Conservation (phyloP, 1,284 basidiomycete genomes). For the Volvariella volvacea region DNA sequence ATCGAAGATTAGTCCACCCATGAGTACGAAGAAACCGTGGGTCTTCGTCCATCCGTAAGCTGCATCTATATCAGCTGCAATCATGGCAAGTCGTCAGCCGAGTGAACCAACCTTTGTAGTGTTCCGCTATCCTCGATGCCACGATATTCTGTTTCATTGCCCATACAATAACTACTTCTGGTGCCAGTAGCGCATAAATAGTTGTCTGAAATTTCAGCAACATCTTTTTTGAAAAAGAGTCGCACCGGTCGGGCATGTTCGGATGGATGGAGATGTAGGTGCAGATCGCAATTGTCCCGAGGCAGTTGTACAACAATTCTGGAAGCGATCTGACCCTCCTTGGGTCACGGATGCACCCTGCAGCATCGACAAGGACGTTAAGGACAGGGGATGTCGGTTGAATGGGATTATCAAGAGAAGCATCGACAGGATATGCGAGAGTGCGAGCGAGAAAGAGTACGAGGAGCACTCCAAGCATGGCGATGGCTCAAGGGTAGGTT, state of each 20-base stretch:
- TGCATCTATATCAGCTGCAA: no score
- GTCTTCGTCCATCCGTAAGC: conserved; percentile 16
- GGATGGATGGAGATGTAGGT: not conserved
- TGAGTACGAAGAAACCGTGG: conserved; percentile 21
- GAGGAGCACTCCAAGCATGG: no score
- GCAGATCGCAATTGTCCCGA: not conserved
- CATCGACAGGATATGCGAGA: no score
- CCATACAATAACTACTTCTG: not conserved
- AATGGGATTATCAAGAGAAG: no score
- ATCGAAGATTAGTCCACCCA: conserved; percentile 22
- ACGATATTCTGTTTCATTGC: not conserved
- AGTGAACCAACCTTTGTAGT: not conserved
- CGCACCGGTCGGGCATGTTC: not conserved
- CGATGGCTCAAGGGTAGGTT: no score
- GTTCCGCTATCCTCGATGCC: not conserved
- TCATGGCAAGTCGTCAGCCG: no score
- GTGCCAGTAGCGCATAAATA: not conserved
- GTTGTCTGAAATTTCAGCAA: not conserved
- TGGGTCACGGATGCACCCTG: no score
- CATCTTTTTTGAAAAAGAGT: not conserved
- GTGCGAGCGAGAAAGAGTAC: no score
- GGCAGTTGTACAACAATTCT: not conserved
- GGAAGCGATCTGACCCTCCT: no score
- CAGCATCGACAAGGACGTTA: no score
- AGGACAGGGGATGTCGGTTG: no score